Evolutionary conservation across 345 rosid species (phyloP).

Genomic region (Heritiera littoralis): DNA sequence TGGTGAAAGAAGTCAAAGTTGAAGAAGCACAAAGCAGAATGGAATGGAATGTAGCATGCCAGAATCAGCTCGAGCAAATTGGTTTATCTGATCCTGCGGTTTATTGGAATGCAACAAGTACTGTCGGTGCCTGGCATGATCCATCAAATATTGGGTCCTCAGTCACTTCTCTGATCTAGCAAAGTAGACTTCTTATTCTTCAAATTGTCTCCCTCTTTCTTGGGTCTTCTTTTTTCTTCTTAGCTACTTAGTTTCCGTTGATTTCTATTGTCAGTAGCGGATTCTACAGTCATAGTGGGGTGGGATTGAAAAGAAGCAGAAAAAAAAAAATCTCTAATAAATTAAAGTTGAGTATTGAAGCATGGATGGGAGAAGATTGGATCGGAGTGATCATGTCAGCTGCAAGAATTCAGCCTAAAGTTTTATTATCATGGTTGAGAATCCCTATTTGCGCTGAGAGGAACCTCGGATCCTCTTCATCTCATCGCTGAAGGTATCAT

Average conservation of each 20-base stretch:
- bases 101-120: constrained; percentile 49
- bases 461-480: constrained; percentile 95
- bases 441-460: constrained; percentile 61
- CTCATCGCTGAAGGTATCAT: constrained; percentile 42
- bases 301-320: not conserved
- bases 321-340: constrained; percentile 2
- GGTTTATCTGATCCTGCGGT: constrained; percentile 61
- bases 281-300: constrained; percentile 20
- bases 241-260: not conserved
- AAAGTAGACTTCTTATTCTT: constrained; percentile 27
- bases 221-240: not conserved
- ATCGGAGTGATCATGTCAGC: constrained; percentile 90
- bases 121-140: constrained; percentile 66
- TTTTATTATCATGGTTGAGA: constrained; percentile 47
- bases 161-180: constrained; percentile 73
- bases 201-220: constrained; percentile 47
- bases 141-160: constrained; percentile 71
- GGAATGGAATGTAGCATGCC: constrained; percentile 35
- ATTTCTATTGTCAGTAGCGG: constrained; percentile 14
- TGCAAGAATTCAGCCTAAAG: constrained; percentile 50
- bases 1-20: constrained; percentile 45
- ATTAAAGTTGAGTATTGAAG: constrained; percentile 25
- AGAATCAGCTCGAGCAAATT: constrained; percentile 48
- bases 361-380: constrained; percentile 64
- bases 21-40: constrained; percentile 44